Percentiles rank a stretch among this genome's conserved stretches.
Evolutionary conservation across 345 rosid species (phyloP).

Genomic region (Euphorbia peplus): DNA sequence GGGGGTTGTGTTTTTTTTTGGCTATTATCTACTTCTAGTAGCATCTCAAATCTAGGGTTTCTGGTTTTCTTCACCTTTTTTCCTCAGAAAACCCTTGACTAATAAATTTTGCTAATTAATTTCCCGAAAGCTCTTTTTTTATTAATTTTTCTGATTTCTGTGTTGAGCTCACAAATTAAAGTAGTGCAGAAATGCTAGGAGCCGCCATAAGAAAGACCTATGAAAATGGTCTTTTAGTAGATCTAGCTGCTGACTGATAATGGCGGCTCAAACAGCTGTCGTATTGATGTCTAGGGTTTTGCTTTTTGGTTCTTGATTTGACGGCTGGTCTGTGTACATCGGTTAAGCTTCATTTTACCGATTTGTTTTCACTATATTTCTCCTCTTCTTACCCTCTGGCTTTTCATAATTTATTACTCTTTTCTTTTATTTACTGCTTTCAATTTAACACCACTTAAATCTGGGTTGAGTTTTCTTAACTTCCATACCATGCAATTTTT

Average conservation of each 20-base stretch:
- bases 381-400: slow-evolving; percentile 29
- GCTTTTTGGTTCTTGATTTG: slow-evolving; percentile 9
- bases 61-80: not conserved
- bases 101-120: no score
- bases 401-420: slow-evolving; percentile 8
- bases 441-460: slow-evolving; percentile 10
- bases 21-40: slow-evolving; percentile 1
- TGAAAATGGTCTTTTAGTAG: slow-evolving; percentile 20
- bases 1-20: slow-evolving; percentile 9
- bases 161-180: not conserved
- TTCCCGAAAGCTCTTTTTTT: no score
- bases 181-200: slow-evolving; percentile 16
- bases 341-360: slow-evolving; percentile 38
- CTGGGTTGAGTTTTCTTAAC: slow-evolving; percentile 27
- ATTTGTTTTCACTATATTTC: slow-evolving; percentile 30
- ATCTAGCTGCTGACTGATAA: slow-evolving; percentile 30
- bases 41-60: slow-evolving; percentile 42
- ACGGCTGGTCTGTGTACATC: slow-evolving; percentile 1
- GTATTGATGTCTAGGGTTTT: slow-evolving; percentile 16
- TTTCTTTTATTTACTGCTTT: slow-evolving; percentile 7
- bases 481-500: no score
- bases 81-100: slow-evolving; percentile 5
- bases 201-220: slow-evolving; percentile 42
- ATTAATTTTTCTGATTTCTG: not conserved
- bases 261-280: slow-evolving; percentile 34